Base-by-base conservation (phyloP, 208 protist species). In the Tritrichomonas foetus region DNA sequence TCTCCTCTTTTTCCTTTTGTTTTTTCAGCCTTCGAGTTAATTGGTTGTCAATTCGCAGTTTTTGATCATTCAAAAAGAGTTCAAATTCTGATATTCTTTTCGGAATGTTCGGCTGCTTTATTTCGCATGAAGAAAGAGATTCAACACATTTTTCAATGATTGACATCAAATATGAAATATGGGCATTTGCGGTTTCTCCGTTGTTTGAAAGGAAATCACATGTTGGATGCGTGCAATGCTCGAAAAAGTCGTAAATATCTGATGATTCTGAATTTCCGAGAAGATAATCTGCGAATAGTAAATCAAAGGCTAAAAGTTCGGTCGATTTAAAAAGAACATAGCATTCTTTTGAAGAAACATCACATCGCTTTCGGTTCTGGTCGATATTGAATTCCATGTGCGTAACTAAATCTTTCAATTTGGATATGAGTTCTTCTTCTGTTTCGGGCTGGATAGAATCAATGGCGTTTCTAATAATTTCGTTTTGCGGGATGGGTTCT, bases 381-480 rank as follows among this genome's bases (percentile, higher is more conserved):
- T 89, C 78, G 57, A 89, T 47, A 30, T 89, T 89, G 44, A 55
- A 89, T 89, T 89, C 78, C 78, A 89, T 89, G 20, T 89, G 78
- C 41, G 53, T 53, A 89, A 89, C 57, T 89, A 61, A 61, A 61
- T 61, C 53, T 5, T 61, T 61, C 53, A 61, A 16, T 16, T 61
- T 61, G 5, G 53, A 61, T 22, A 61, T 22, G 5, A 22, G 53
- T 16, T 61, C 53, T 61, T 61, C 16, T 61, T 61, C 53, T 22
- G 5, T 16, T 61, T 61, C 11, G 11, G 53, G 53, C 53, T n/a
- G n/a, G n/a, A n/a, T n/a, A n/a, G n/a, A n/a, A n/a, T n/a, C n/a
- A n/a, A n/a, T n/a, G n/a, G n/a, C n/a, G n/a, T n/a, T n/a, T n/a
- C n/a, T n/a, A n/a, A n/a, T n/a, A n/a, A n/a, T n/a, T n/a, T n/a